Base-by-base conservation (phyloP, 2,329 filamentous ascomycete species). In the Aspergillus texensis region DNA sequence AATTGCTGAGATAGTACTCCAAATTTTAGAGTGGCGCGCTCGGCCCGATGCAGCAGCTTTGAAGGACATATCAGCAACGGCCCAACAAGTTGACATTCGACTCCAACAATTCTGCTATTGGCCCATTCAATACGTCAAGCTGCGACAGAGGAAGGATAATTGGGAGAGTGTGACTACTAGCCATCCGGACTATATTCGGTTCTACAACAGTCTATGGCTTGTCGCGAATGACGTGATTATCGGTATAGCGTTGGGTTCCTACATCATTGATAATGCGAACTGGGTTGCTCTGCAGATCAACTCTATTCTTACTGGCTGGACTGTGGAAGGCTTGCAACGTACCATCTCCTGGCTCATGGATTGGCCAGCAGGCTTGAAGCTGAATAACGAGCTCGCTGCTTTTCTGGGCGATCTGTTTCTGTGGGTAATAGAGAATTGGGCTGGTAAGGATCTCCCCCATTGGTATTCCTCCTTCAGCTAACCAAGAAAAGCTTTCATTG, bases 381-480 rank as follows among this genome's bases (percentile, higher is more conserved):
- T 99, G 43, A 99, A 99, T 75, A 94, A 88, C 60, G 94, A 99
- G 77, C 83, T 99, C 45, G 95, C 94, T 2, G 86, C 88, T n/a
- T 99, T 99, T 71, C 85, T 99, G 14, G 95, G 95, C 67, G 94
- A 98, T 73, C 81, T 99, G 3, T 99, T 99, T 74, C 83, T 98
- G 3, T 99, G 95, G 95, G 95, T 99, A 55, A 98, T 99, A 68
- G 94, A 97, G 68, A 96, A 97, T 75, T 99, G 95, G 95, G 91
- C 92, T 62, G 91, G 91, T 92, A 81, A 75, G 81, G 19, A 53
- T 54, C 10, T 16, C 36, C 24, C 14, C 50, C 32, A 6, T 56
- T 11, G 32, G 24, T 48, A 39, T 10, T 68, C 48, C 32, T 28
- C 19, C 39, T 34, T 34, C 14, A 59, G 54, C 69, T 73, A 60